phyloP scores from a whole-genome alignment of 305 asterid genomes.

The Fraxinus dipetala region DNA sequence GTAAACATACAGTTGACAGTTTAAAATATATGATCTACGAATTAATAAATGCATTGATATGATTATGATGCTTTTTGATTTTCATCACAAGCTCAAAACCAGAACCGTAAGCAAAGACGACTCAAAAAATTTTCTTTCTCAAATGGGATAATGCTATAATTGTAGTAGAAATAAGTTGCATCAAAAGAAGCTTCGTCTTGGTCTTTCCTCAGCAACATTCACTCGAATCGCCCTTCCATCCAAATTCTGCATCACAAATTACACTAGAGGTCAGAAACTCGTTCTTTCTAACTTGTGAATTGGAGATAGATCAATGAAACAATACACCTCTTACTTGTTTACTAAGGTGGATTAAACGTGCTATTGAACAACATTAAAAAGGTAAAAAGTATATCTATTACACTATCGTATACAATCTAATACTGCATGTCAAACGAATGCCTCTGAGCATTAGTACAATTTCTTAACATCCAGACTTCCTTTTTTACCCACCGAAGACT shows the following conservation, averaged over 20 bases:
- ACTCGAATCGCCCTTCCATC: slow-evolving; percentile 72
- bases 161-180: background rate
- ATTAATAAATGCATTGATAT: background rate
- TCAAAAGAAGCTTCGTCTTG: slow-evolving; percentile 47
- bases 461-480: background rate
- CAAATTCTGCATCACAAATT: slow-evolving; percentile 47
- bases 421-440: background rate
- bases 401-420: background rate
- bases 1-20: too few relatives aligned
- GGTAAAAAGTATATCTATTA: background rate
- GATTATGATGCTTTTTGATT: background rate
- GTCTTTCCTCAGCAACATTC: slow-evolving; percentile 67
- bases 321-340: background rate
- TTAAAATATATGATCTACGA: background rate
- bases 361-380: background rate
- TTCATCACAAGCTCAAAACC: background rate
- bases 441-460: background rate
- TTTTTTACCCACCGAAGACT: background rate
- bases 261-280: background rate
- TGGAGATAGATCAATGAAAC: background rate
- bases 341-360: background rate
- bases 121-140: background rate
- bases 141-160: background rate
- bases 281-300: background rate
- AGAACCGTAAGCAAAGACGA: background rate